phyloP scores from a whole-genome alignment of 306 rosid genomes.

The Rubus parviflorus region DNA sequence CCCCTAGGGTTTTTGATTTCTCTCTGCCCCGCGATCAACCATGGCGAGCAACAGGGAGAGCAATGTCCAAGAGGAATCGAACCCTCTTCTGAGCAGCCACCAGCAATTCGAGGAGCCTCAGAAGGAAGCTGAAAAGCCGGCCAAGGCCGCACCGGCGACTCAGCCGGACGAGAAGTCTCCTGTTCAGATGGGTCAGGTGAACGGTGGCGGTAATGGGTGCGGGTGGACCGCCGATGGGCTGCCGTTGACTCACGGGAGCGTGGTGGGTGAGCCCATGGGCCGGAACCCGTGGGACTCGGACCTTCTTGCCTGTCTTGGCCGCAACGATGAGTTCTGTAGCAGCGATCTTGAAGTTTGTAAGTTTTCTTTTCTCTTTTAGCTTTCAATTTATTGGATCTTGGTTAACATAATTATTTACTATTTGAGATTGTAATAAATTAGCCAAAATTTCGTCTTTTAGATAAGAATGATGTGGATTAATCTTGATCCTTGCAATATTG shows the following conservation, averaged over 20 bases:
- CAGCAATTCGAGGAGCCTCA: constrained; percentile 33
- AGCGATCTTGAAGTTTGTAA: constrained; percentile 98
- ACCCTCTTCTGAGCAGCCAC: constrained; percentile 55
- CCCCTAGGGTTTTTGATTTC: neutral
- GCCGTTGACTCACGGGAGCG: constrained; percentile 72
- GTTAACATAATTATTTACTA: neutral
- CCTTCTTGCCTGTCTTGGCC: constrained; percentile 80
- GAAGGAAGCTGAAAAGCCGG: constrained; percentile 18
- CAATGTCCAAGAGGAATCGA: constrained; percentile 56
- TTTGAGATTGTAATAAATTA: neutral
- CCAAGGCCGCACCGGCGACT: constrained; percentile 9
- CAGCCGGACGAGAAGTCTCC: constrained; percentile 17
- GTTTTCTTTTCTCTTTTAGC: constrained; percentile 13
- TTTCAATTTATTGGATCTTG: neutral
- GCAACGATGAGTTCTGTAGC: constrained; percentile 84
- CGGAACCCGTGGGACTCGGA: constrained; percentile 72
- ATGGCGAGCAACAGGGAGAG: constrained; percentile 37
- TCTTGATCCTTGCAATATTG: neutral
- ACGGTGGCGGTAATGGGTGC: constrained; percentile 23
- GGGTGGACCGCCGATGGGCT: constrained; percentile 86
- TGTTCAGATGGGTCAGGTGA: constrained; percentile 22
- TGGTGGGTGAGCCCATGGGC: constrained; percentile 79
- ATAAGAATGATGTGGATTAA: neutral
- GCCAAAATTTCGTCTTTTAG: neutral
- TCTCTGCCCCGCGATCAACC: constrained; percentile 7